Conservation (phyloP, 306 rosid species). For the Begonia fuchsioides region DNA sequence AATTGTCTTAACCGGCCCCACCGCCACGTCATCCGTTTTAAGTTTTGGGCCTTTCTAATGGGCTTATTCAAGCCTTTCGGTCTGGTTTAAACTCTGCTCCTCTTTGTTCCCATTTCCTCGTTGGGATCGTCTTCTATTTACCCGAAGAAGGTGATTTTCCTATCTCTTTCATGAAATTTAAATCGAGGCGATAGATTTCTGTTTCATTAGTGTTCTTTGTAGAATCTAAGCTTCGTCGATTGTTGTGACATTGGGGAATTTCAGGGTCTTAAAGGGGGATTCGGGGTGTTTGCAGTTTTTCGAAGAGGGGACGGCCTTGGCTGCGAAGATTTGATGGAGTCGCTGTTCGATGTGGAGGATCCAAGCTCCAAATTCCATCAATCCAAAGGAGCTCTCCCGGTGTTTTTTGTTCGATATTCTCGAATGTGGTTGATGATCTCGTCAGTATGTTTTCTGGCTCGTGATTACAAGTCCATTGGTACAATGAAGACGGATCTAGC, state of each 20-base stretch:
- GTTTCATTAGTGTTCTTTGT: no score
- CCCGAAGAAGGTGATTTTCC: conserved; percentile 45
- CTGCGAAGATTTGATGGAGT: conserved; percentile 67
- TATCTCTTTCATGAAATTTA: no score
- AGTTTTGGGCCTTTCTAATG: no score
- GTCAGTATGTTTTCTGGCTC: conserved; percentile 88
- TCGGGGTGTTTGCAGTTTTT: conserved; percentile 65
- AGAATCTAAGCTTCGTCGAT: no score
- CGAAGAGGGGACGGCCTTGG: conserved; percentile 39
- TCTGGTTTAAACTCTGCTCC: no score
- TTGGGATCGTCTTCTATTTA: conserved; percentile 38
- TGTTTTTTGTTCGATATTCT: conserved; percentile 76
- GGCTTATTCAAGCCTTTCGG: no score
- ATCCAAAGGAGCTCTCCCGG: conserved; percentile 76
- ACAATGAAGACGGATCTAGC: conserved; percentile 91
- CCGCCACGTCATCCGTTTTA: no score
- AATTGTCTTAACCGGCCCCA: no score
- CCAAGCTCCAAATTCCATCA: conserved; percentile 67
- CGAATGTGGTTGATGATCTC: conserved; percentile 95
- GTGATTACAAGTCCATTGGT: conserved; percentile 77
- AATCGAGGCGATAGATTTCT: no score
- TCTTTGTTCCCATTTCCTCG: conserved; percentile 39
- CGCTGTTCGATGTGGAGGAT: conserved; percentile 87
- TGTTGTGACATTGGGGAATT: conserved; percentile 12
- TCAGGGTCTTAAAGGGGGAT: conserved; percentile 62